These are phyloP conservation scores for Podospora didyma DNA, from an alignment of 495 filamentous ascomycete species.

Conservation along the genomic window DNA sequence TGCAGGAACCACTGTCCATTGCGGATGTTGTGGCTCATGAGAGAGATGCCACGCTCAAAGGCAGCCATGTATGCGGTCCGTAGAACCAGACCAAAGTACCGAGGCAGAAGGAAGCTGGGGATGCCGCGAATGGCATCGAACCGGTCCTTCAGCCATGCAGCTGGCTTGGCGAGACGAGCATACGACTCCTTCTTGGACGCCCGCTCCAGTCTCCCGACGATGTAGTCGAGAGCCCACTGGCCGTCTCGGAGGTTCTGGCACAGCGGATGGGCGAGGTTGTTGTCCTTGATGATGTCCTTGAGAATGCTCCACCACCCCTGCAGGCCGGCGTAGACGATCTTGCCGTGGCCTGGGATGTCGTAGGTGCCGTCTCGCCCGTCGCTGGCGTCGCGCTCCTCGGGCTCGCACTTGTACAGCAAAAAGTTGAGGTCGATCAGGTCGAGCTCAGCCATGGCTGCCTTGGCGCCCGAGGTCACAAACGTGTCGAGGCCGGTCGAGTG, in stretches of 20 bases:
- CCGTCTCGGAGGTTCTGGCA: conserved; percentile 90
- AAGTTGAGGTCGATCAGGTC: conserved; percentile 85
- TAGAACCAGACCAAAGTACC: conserved; percentile 88
- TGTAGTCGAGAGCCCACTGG: conserved; percentile 93
- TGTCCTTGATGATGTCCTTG: conserved; percentile 77
- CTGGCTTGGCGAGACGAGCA: conserved; percentile 55
- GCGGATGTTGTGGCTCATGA: conserved; percentile 72
- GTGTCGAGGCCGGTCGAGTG: conserved; percentile 75
- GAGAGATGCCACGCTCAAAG: conserved; percentile 68
- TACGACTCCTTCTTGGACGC: conserved; percentile 59
- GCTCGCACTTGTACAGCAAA: conserved; percentile 84
- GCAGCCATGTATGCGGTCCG: conserved; percentile 83
- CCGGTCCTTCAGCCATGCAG: conserved; percentile 74
- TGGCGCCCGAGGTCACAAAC: conserved; percentile 76
- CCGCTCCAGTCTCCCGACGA: conserved; percentile 70
- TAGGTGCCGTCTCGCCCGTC: conserved; percentile 81
- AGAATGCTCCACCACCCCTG: conserved; percentile 98
- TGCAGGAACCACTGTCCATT: conserved; percentile 82
- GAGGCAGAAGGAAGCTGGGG: conserved; percentile 83
- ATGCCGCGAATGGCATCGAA: conserved; percentile 80
- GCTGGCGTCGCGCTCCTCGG: conserved; percentile 83
- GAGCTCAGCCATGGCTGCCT: conserved; percentile 70
- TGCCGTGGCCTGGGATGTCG: conserved; percentile 74
- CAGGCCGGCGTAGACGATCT: conserved; percentile 89
- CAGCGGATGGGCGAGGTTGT: conserved; percentile 87